Conservation (phyloP, 495 filamentous ascomycete species). For the Penicillium roqueforti region DNA sequence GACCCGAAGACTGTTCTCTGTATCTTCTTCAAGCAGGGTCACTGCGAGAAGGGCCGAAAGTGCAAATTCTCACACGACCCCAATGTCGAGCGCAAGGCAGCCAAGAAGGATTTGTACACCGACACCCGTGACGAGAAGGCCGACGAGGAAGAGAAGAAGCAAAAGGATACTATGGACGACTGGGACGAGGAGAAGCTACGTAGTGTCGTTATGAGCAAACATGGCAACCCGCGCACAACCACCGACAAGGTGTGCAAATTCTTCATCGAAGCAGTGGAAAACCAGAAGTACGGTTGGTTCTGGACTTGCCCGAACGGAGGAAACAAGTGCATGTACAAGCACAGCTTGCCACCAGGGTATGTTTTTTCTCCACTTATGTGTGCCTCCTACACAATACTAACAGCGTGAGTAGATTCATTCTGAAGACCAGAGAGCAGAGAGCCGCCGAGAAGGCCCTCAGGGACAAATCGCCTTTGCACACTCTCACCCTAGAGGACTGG, state of each 20-base stretch:
- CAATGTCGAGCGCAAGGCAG: conserved; percentile 79
- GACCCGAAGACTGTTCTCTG: conserved; percentile 99
- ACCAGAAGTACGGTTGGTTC: conserved; percentile 98
- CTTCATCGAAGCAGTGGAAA: conserved; percentile 97
- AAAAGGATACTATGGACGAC: conserved; percentile 86
- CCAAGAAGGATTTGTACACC: conserved; percentile 89
- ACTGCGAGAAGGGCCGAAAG: conserved; percentile 94
- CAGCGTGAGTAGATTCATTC: conserved; percentile 62
- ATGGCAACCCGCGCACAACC: conserved; percentile 91
- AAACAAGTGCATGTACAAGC: conserved; percentile 97
- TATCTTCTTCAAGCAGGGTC: conserved; percentile 91
- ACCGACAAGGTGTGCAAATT: conserved; percentile 99
- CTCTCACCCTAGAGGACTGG: conserved; percentile 95
- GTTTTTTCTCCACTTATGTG: conserved; percentile 21
- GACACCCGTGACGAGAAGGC: conserved; percentile 69
- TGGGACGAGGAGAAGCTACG: conserved; percentile 98
- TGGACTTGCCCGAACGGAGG: conserved; percentile 97
- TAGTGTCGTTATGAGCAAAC: conserved; percentile 87
- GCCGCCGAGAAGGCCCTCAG: conserved; percentile 94
- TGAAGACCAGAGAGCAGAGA: conserved; percentile 97
- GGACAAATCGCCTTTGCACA: conserved; percentile 94
- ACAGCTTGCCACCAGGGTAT: conserved; percentile 89
- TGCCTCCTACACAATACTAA: conserved; percentile 21
- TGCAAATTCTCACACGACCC: conserved; percentile 97
- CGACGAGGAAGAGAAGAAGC: conserved; percentile 72